These are phyloP conservation scores for Termitomyces sp. DNA, from an alignment of 768 basidiomycete species.

Conservation along the genomic window DNA sequence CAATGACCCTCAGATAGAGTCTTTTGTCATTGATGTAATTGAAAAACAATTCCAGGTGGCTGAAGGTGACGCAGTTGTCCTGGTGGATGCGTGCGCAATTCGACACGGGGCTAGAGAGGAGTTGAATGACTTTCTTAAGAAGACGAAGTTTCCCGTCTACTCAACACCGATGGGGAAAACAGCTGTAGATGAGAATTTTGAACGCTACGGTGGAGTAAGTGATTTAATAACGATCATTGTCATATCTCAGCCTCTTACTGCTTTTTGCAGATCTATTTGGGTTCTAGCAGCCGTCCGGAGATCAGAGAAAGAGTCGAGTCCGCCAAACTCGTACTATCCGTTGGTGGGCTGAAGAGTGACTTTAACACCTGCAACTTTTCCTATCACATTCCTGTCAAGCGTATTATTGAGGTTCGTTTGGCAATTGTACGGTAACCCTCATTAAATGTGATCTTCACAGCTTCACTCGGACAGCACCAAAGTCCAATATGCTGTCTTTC, in stretches of 20 bases:
- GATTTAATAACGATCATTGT: not conserved
- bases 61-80: too few relatives aligned
- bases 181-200: conserved; percentile 57
- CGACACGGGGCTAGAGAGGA: conserved; percentile 59
- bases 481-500: conserved; percentile 33
- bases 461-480: conserved; percentile 53
- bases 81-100: too few relatives aligned
- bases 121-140: conserved; percentile 53
- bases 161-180: conserved; percentile 81
- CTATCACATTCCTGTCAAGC: conserved; percentile 54
- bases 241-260: too few relatives aligned
- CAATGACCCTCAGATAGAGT: too few relatives aligned
- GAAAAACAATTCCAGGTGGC: conserved; percentile 59
- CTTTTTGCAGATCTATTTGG: conserved; percentile 65
- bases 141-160: conserved; percentile 70
- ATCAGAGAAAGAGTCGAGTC: conserved; percentile 69
- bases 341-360: conserved; percentile 68
- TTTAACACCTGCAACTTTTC: conserved; percentile 89
- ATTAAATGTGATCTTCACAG: conserved; percentile 27
- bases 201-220: conserved; percentile 76
- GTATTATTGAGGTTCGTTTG: conserved; percentile 54
- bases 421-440: too few relatives aligned
- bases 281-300: conserved; percentile 57
- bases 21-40: too few relatives aligned
- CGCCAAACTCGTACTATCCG: conserved; percentile 68